phyloP scores from a whole-genome alignment of 2,329 filamentous ascomycete genomes.

The Claviceps humidiphila region DNA sequence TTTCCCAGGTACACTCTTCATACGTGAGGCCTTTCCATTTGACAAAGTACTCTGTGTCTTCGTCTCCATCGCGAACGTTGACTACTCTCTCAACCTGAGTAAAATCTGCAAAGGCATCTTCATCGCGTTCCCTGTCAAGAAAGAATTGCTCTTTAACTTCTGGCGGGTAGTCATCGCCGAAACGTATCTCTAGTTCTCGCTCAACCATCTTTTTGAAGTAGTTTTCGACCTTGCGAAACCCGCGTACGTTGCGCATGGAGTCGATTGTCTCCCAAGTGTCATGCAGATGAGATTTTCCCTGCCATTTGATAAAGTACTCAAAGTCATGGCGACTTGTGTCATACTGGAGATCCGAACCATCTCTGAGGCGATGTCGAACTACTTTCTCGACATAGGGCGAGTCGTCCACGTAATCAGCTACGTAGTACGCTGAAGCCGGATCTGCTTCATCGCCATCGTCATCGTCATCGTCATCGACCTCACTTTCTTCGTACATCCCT shows the following conservation, averaged over 20 bases:
- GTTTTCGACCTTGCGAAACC: slow-evolving; percentile 83
- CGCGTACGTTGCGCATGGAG: slow-evolving; percentile 61
- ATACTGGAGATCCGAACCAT: slow-evolving; percentile 45
- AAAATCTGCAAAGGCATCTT: slow-evolving; percentile 79
- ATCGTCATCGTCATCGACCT: slow-evolving; percentile 43
- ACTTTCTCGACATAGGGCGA: slow-evolving; percentile 83
- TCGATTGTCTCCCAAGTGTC: slow-evolving; percentile 86
- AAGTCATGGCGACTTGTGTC: slow-evolving; percentile 61
- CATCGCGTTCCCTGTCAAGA: slow-evolving; percentile 82
- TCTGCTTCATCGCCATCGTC: slow-evolving; percentile 51
- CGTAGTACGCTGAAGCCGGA: slow-evolving; percentile 50
- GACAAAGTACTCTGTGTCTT: slow-evolving; percentile 77
- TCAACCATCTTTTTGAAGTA: slow-evolving; percentile 78
- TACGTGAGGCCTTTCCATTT: slow-evolving; percentile 96
- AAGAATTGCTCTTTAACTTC: slow-evolving; percentile 90
- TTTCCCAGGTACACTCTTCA: slow-evolving; percentile 91
- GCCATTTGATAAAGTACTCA: slow-evolving; percentile 93
- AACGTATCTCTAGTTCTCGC: slow-evolving; percentile 64
- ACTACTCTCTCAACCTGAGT: slow-evolving; percentile 91
- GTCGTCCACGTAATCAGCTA: slow-evolving; percentile 57
- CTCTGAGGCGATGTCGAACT: slow-evolving; percentile 70
- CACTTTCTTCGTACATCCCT: slow-evolving; percentile 50
- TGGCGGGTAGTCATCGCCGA: slow-evolving; percentile 62
- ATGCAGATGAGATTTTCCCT: slow-evolving; percentile 87
- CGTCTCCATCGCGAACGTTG: slow-evolving; percentile 64